Evolutionary conservation across 2,329 filamentous ascomycete species (phyloP).

Genomic region (Colletotrichum sp.): DNA sequence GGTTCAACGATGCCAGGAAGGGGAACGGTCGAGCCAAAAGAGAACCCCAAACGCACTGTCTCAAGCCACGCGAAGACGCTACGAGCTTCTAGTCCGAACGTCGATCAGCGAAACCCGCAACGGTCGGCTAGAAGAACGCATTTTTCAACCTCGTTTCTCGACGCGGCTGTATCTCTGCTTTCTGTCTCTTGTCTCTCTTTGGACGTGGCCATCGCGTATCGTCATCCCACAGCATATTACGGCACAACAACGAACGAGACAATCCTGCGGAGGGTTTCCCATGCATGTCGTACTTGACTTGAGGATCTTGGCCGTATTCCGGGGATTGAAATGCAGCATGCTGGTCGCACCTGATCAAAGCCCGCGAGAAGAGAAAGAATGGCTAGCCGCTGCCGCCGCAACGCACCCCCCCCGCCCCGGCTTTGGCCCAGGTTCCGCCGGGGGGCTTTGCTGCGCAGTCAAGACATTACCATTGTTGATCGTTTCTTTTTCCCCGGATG

Average conservation of each 20-base stretch:
- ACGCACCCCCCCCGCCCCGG: neutral
- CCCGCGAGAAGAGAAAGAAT: neutral
- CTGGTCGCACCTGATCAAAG: neutral
- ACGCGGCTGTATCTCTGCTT: neutral
- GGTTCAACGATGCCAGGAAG: neutral
- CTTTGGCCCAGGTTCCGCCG: neutral
- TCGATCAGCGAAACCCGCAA: neutral
- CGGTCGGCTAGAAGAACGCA: conserved; percentile 8
- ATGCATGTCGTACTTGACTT: neutral
- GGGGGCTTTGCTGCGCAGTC: neutral
- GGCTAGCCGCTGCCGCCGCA: neutral
- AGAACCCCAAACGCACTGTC: conserved; percentile 6
- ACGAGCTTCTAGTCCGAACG: conserved; percentile 5
- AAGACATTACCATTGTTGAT: neutral
- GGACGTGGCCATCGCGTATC: neutral
- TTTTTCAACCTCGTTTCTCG: neutral
- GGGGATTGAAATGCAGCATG: neutral
- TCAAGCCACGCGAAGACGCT: conserved; percentile 13
- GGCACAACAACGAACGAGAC: neutral
- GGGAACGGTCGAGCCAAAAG: neutral
- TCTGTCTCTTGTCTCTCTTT: neutral
- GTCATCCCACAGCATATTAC: neutral
- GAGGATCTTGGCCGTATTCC: neutral
- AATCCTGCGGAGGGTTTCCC: neutral
- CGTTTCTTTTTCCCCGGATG: conserved; percentile 12